Percentiles rank a stretch among this genome's conserved stretches.
Evolutionary conservation across 257 asterid species (phyloP).

Genomic region (Fraxinus americana): DNA sequence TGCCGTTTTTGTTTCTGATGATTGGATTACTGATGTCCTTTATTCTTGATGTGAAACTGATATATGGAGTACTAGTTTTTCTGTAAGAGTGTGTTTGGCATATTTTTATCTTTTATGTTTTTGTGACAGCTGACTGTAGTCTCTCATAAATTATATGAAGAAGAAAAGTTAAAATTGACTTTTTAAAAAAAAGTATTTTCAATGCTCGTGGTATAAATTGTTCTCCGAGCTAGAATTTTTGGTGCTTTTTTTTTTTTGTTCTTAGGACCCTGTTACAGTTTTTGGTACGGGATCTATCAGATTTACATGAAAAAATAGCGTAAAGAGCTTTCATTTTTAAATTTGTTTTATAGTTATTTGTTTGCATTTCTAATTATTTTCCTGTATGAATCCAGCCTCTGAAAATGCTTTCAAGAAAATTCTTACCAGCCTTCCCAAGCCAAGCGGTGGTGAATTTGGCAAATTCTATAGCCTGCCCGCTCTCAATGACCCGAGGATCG

Average conservation of each 20-base stretch:
- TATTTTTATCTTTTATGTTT: not conserved
- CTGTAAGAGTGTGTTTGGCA: not conserved
- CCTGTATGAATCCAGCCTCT: slow-evolving; percentile 56
- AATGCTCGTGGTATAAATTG: too few relatives aligned
- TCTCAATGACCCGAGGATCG: slow-evolving; percentile 83
- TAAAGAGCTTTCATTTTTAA: not conserved
- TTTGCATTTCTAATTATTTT: slow-evolving; percentile 8
- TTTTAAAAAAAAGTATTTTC: not conserved
- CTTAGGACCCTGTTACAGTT: not conserved
- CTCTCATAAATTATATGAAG: not conserved
- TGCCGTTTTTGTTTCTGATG: slow-evolving; percentile 1
- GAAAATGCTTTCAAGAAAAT: slow-evolving; percentile 80
- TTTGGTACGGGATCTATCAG: slow-evolving; percentile 4
- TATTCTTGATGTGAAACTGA: not conserved
- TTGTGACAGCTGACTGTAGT: slow-evolving; percentile 18
- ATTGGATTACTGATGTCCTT: not conserved
- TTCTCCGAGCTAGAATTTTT: not conserved
- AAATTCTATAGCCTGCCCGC: slow-evolving; percentile 89
- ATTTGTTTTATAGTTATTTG: slow-evolving; percentile 17
- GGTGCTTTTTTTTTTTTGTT: not conserved
- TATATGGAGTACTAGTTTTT: not conserved
- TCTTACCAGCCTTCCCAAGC: slow-evolving; percentile 79
- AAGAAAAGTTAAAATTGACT: slow-evolving; percentile 1
- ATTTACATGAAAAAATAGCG: slow-evolving; percentile 4
- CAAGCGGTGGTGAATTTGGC: slow-evolving; percentile 94